Base-by-base conservation (phyloP, 108 stramenopile species). In the Fistulifera solaris region DNA sequence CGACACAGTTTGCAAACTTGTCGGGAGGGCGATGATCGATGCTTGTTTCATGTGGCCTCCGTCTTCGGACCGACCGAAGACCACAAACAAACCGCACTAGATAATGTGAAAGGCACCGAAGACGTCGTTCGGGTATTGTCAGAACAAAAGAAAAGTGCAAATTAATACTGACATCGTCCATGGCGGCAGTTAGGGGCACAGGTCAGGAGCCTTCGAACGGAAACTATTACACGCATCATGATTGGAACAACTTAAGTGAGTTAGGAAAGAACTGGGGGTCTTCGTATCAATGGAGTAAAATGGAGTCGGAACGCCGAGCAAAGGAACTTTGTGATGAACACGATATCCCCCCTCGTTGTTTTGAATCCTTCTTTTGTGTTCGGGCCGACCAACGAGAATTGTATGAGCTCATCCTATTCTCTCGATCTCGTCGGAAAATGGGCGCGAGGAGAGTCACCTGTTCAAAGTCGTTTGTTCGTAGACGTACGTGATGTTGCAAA, bases 201-300 rank as follows among this genome's bases (percentile, higher is more conserved):
- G 81, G 85, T 24, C 89, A 90, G 63, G 42, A 56, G 0, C 89
- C 89, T 6, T 45, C 59, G 31, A 90, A 90, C 55, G 68, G 63
- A 12, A 55, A 76, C 52, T 82, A 38, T 40, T 90, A 90, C 55
- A 90, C 89, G 1, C 18, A 81, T 43, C 43, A 70, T 21, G 89
- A 90, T 67, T 90, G 89, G 89, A 90, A 90, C 55, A 75, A 77
- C 6, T 17, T 76, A 1, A 78, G 76, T 26, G 63, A 80, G 40
- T 55, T 90, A n/a, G 77, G 68, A 11, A 60, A 22, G 2, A 54
- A 70, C 27, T 90, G 89, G 89, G 89, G 82, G 51, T 55, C 73
- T 15, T 77, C 76, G 54, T 90, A 90, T 54, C 89, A 90, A 55
- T 90, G 85, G 82, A 76, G 73, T 48, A 90, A 90, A 65, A 75